phyloP scores from a whole-genome alignment of 164 flowering plant genomes.

The Pachysandra terminalis region DNA sequence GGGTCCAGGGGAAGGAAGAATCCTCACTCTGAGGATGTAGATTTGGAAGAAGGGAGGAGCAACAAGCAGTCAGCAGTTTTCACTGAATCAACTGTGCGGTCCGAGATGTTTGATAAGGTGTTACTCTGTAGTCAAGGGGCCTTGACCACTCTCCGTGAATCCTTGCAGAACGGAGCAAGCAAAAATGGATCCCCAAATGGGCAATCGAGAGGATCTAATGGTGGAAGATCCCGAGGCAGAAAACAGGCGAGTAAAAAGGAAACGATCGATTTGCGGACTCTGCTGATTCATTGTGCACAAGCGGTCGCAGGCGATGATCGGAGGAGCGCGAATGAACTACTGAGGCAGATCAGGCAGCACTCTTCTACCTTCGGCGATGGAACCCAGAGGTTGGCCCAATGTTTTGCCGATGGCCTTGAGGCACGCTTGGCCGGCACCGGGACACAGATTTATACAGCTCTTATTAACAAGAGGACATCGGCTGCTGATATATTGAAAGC shows the following conservation, averaged over 20 bases:
- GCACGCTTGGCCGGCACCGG: slow-evolving; percentile 90
- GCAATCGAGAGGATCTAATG: slow-evolving; percentile 36
- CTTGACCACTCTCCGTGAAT: slow-evolving; percentile 28
- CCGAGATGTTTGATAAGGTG: slow-evolving; percentile 57
- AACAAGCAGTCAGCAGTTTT: slow-evolving; percentile 61
- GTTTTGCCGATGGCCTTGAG: slow-evolving; percentile 78
- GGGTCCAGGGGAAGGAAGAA: slow-evolving; percentile 50
- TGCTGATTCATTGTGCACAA: slow-evolving; percentile 76
- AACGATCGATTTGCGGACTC: slow-evolving; percentile 76
- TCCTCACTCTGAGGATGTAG: slow-evolving; percentile 32
- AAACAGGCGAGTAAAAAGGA: slow-evolving; percentile 52
- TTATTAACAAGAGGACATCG: slow-evolving; percentile 46
- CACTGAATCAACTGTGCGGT: slow-evolving; percentile 31
- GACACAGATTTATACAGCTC: slow-evolving; percentile 62
- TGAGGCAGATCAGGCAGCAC: slow-evolving; percentile 72
- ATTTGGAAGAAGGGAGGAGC: slow-evolving; percentile 42
- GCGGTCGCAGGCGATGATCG: slow-evolving; percentile 79
- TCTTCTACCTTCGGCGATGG: slow-evolving; percentile 85
- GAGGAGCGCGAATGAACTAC: slow-evolving; percentile 55
- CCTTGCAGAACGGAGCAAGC: slow-evolving; percentile 33
- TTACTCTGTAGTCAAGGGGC: slow-evolving; percentile 54
- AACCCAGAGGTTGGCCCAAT: slow-evolving; percentile 66
- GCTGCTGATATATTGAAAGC: slow-evolving; percentile 76
- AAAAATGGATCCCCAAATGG: slow-evolving; percentile 32
- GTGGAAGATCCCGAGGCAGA: slow-evolving; percentile 54